These are phyloP conservation scores for Phytophthora pistaciae DNA, from an alignment of 352 stramenopile genomes.

Conservation along the genomic window DNA sequence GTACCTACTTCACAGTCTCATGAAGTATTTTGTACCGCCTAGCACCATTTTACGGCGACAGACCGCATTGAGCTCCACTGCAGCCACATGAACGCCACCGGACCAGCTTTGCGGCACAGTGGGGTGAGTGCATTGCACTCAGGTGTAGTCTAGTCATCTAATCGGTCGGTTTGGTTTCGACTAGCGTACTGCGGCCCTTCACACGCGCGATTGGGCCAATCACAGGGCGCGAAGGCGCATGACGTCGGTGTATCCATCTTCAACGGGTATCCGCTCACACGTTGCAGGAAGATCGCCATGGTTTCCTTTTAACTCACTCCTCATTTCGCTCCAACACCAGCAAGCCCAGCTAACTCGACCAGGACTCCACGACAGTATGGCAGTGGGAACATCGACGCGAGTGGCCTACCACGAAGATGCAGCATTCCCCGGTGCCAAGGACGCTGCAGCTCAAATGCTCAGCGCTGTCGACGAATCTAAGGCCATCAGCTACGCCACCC, in stretches of 20 bases:
- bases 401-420: constrained; percentile 24
- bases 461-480: constrained; percentile 16
- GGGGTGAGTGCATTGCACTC: background rate
- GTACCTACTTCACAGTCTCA: background rate
- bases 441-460: constrained; percentile 22
- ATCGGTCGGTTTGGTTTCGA: constrained; percentile 30
- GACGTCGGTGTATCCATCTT: constrained; percentile 26
- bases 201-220: constrained; percentile 17
- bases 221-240: constrained; percentile 4
- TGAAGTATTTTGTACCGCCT: background rate
- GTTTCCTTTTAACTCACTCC: constrained; percentile 15
- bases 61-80: background rate
- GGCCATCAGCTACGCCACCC: constrained; percentile 18
- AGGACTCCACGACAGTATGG: constrained; percentile 10
- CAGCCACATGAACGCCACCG: background rate
- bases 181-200: constrained; percentile 20
- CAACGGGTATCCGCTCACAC: background rate
- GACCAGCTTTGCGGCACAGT: constrained; percentile 8
- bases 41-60: background rate
- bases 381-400: constrained; percentile 14
- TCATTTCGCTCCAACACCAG: constrained; percentile 19
- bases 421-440: constrained; percentile 15
- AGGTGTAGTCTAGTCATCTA: constrained; percentile 16
- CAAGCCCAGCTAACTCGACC: constrained; percentile 4
- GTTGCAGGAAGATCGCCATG: constrained; percentile 12